phyloP scores from a whole-genome alignment of 2,329 filamentous ascomycete species.

The Microsporum canis region DNA sequence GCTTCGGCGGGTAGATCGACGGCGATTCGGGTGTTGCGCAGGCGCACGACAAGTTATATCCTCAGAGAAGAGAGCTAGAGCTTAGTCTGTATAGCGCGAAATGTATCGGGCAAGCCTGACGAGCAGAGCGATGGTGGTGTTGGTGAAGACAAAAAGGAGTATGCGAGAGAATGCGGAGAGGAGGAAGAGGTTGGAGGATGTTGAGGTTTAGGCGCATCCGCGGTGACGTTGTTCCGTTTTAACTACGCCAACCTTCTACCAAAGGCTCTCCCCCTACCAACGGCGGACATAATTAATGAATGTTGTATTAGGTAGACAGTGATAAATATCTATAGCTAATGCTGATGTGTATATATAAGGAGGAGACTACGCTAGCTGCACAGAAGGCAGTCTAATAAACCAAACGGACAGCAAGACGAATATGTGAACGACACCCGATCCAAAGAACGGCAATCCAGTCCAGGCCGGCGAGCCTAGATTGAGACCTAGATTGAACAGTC shows the following conservation, averaged over 20 bases:
- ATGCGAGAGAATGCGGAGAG: neutral
- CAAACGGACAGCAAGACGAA: conserved; percentile 9
- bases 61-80: neutral
- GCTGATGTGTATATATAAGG: neutral
- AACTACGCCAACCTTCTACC: neutral
- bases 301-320: neutral
- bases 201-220: neutral
- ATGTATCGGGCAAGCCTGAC: neutral
- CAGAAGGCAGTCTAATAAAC: conserved; percentile 8
- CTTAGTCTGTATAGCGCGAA: neutral
- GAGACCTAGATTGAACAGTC: conserved; percentile 38
- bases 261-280: neutral
- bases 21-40: neutral
- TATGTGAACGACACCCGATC: conserved; percentile 26
- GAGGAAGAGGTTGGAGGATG: neutral
- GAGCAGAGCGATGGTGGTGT: neutral
- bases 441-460: conserved; percentile 40
- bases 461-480: conserved; percentile 33
- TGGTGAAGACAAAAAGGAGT: neutral
- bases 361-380: neutral
- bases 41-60: neutral
- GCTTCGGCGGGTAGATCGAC: neutral
- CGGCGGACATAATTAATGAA: neutral
- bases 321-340: neutral
- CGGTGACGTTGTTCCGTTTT: neutral